Conservation (phyloP, 257 asterid genomes). For the Sherardia arvensis region DNA sequence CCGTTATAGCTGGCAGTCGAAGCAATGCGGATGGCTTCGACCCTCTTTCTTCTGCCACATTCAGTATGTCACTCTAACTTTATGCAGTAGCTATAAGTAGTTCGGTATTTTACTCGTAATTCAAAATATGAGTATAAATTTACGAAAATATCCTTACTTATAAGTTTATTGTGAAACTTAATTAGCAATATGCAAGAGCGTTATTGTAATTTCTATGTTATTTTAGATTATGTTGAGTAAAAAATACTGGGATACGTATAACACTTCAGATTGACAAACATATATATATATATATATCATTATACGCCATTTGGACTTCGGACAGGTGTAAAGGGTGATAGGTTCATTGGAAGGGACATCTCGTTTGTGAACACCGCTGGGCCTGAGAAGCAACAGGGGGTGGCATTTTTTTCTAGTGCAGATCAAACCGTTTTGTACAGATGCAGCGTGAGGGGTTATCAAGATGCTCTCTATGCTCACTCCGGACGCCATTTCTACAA, state of each 20-base stretch:
- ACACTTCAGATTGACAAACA: too few species aligned
- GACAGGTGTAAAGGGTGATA: conserved; percentile 48
- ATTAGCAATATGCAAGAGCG: too few species aligned
- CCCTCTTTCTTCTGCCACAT: conserved; percentile 44
- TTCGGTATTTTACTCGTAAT: too few species aligned
- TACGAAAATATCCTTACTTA: too few species aligned
- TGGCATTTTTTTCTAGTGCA: conserved; percentile 46
- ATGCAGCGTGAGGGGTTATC: conserved; percentile 45
- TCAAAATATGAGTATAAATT: too few species aligned
- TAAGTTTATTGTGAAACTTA: too few species aligned
- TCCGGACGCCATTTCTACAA: conserved; percentile 45
- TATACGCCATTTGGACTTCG: not conserved
- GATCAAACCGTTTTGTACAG: conserved; percentile 46
- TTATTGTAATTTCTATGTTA: too few species aligned
- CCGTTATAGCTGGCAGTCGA: conserved; percentile 44
- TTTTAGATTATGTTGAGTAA: too few species aligned
- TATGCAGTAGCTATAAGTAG: not conserved
- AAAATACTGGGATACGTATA: too few species aligned
- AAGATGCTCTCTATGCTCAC: conserved; percentile 53
- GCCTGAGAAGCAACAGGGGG: conserved; percentile 53
- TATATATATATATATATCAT: too few species aligned
- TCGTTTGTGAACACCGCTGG: conserved; percentile 63
- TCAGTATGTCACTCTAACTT: conserved; percentile 22
- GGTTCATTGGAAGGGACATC: conserved; percentile 51
- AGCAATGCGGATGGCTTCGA: conserved; percentile 42